phyloP scores from a whole-genome alignment of 345 rosid genomes.

The Cochlearia excelsa region DNA sequence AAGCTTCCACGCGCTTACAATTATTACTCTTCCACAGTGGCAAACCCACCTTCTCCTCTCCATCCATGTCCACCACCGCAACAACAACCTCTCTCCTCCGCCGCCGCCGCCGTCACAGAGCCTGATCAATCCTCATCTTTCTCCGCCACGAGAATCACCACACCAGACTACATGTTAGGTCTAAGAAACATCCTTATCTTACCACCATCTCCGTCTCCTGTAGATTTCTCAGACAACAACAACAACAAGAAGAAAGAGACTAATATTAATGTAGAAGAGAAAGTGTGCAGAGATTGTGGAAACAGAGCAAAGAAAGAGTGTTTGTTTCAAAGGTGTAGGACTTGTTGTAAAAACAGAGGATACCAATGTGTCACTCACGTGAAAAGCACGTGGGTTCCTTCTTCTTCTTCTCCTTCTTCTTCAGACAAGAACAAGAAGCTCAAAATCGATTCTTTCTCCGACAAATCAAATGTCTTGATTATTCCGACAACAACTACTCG shows the following conservation, averaged over 20 bases:
- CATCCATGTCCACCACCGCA: conserved; percentile 29
- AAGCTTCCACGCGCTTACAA: conserved; percentile 32
- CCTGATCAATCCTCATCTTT: conserved; percentile 21
- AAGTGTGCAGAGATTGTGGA: conserved; percentile 74
- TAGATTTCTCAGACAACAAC: conserved; percentile 16
- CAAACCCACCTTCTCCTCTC: conserved; percentile 32
- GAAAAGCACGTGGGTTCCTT: conserved; percentile 56
- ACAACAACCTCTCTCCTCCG: conserved; percentile 21
- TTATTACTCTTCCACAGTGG: conserved; percentile 28
- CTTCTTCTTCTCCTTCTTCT: conserved; percentile 48
- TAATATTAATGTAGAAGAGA: conserved; percentile 23
- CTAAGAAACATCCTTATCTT: conserved; percentile 62
- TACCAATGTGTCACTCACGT: conserved; percentile 70
- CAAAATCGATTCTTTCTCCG: conserved; percentile 38
- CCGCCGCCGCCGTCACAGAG: not conserved
- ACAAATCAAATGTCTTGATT: conserved; percentile 37
- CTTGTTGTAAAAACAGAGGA: conserved; percentile 78
- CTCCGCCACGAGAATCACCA: conserved; percentile 1
- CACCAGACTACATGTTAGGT: conserved; percentile 52
- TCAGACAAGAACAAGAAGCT: conserved; percentile 52
- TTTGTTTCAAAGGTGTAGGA: conserved; percentile 58
- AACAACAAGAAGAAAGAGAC: conserved; percentile 26
- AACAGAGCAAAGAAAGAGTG: conserved; percentile 86
- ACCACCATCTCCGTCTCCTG: conserved; percentile 36
- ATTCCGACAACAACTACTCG: conserved; percentile 41